Evolutionary conservation across 1,284 basidiomycete species (phyloP).

Genomic region (Tilletiaria anomala): DNA sequence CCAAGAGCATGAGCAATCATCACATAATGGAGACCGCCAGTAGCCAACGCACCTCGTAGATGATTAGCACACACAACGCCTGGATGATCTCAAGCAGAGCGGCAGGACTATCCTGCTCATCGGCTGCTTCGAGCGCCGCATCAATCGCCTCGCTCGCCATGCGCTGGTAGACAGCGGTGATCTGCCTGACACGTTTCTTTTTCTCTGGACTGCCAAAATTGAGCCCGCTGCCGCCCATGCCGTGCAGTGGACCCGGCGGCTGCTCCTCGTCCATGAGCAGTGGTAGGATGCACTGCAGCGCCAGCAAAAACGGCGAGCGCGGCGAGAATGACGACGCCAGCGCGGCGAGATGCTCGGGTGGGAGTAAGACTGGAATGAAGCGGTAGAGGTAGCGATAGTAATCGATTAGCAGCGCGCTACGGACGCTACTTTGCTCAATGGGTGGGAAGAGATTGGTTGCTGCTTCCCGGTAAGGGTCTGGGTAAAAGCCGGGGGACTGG

Average conservation of each 20-base stretch:
- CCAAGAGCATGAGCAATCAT: not conserved
- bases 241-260: slow-evolving; percentile 5
- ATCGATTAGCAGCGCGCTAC: no score
- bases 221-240: slow-evolving; percentile 11
- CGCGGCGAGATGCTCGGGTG: slow-evolving; percentile 14
- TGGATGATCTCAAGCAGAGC: slow-evolving; percentile 25
- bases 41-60: slow-evolving; percentile 12
- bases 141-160: slow-evolving; percentile 25
- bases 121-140: slow-evolving; percentile 15
- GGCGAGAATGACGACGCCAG: slow-evolving; percentile 10
- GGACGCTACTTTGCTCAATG: no score
- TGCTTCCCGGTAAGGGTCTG: no score
- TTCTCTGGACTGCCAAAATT: slow-evolving; percentile 21
- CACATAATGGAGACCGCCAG: not conserved
- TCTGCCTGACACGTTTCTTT: slow-evolving; percentile 13
- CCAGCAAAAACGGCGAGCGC: slow-evolving; percentile 19
- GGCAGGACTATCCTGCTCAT: slow-evolving; percentile 10
- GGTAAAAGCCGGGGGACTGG: no score
- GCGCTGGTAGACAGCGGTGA: slow-evolving; percentile 15
- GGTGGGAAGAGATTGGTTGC: no score
- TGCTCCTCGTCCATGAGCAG: slow-evolving; percentile 17
- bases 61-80: slow-evolving; percentile 20
- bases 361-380: slow-evolving; percentile 25
- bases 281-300: slow-evolving; percentile 22
- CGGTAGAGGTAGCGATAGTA: slow-evolving; percentile 28